Percentiles rank a stretch among this genome's conserved stretches.
These are phyloP conservation scores for Otatea glauca DNA, from an alignment of 176 grass and related monocot genomes.

Conservation along the genomic window DNA sequence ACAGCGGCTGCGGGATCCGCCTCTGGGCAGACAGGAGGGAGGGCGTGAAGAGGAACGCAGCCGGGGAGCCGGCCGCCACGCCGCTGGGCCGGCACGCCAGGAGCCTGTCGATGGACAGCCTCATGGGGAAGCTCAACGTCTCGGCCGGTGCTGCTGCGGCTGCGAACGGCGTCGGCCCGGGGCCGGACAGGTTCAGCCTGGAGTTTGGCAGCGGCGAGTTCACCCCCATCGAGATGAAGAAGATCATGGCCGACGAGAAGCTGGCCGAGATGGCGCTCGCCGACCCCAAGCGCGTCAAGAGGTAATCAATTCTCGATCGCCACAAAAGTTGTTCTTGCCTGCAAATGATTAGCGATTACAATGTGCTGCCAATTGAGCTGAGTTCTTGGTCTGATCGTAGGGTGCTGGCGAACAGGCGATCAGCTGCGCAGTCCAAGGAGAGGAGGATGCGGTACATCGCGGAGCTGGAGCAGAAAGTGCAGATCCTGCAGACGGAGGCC, in stretches of 20 bases:
- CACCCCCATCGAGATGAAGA: constrained; percentile 88
- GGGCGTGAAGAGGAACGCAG: constrained; percentile 52
- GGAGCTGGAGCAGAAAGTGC: constrained; percentile 94
- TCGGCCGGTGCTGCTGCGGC: neutral
- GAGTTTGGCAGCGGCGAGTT: constrained; percentile 95
- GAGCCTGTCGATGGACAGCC: constrained; percentile 95
- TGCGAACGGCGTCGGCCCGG: constrained; percentile 7
- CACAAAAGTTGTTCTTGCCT: neutral
- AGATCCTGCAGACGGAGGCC: constrained; percentile 86
- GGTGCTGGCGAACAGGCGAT: constrained; percentile 94
- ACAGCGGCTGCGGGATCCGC: constrained; percentile 44
- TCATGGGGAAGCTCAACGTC: constrained; percentile 80
- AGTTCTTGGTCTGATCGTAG: constrained; percentile 21
- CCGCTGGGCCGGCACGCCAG: constrained; percentile 51
- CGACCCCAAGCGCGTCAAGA: constrained; percentile 98
- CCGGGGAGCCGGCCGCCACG: constrained; percentile 27
- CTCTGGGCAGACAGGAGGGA: constrained; percentile 46
- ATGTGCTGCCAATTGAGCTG: neutral
- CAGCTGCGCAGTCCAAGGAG: constrained; percentile 95
- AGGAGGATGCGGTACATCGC: constrained; percentile 83
- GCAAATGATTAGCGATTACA: neutral
- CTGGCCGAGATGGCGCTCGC: constrained; percentile 89
- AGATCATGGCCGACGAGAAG: constrained; percentile 94
- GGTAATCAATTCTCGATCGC: constrained; percentile 36
- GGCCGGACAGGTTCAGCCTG: constrained; percentile 63